Evolutionary conservation across 768 basidiomycete genomes (phyloP).

Genomic region (Termitomyces sp.): DNA sequence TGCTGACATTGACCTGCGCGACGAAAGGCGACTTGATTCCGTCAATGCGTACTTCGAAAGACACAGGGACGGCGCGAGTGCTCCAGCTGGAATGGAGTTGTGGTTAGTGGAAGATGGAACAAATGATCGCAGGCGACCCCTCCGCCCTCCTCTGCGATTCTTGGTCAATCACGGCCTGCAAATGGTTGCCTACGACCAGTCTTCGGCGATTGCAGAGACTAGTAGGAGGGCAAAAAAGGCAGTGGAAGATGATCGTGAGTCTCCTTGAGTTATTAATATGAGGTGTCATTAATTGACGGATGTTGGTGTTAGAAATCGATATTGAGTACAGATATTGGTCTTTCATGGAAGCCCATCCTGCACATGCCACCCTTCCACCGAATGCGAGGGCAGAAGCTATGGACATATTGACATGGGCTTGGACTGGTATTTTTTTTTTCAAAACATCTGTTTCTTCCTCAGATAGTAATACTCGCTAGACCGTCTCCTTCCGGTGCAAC

Average conservation of each 20-base stretch:
- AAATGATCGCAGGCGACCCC: slow-evolving; percentile 17
- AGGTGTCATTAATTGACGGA: background rate
- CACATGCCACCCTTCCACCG: slow-evolving; percentile 53
- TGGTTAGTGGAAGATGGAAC: slow-evolving; percentile 49
- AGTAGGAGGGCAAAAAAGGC: slow-evolving; percentile 16
- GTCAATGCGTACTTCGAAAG: slow-evolving; percentile 43
- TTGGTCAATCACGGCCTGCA: slow-evolving; percentile 67
- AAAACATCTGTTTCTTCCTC: background rate
- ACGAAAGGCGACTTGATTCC: slow-evolving; percentile 39
- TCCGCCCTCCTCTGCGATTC: slow-evolving; percentile 35
- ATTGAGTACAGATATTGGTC: slow-evolving; percentile 79
- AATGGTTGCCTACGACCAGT: slow-evolving; percentile 42
- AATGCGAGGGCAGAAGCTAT: slow-evolving; percentile 62
- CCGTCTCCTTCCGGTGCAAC: slow-evolving; percentile 58
- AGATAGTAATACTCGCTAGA: slow-evolving; percentile 31
- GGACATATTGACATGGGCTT: slow-evolving; percentile 76
- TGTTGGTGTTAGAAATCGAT: slow-evolving; percentile 49
- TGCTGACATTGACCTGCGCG: slow-evolving; percentile 68
- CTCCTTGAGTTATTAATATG: background rate
- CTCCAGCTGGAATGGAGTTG: slow-evolving; percentile 41
- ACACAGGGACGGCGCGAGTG: slow-evolving; percentile 22
- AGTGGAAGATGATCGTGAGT: slow-evolving; percentile 41
- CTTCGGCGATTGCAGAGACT: slow-evolving; percentile 23
- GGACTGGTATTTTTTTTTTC: slow-evolving; percentile 45
- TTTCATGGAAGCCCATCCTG: slow-evolving; percentile 75